Base-by-base conservation (phyloP, 2,329 filamentous ascomycete genomes). In the Teratosphaeria gauchensis region DNA sequence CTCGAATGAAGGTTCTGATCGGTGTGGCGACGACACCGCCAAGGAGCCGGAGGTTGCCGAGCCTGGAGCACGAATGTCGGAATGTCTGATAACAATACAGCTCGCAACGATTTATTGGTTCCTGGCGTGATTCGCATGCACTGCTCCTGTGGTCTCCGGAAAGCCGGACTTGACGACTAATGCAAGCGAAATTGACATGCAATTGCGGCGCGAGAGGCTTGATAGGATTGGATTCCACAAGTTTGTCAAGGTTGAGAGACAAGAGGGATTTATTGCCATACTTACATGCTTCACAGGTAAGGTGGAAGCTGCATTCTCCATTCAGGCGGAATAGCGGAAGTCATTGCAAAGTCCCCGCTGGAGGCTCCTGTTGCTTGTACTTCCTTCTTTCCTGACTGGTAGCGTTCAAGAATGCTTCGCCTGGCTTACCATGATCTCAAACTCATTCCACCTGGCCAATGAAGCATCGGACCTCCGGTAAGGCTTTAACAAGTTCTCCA, bases 391-490 rank as follows among this genome's bases (percentile, higher is more conserved):
- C 14, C 14, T 28, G 2, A 28, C 24, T 28, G 4, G n/a, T 48
- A 6, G n/a, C n/a, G 42, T 6, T 48, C n/a, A 48, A n/a, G 19
- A 8, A 21, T 48, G 42, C 42, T 21, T 11, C n/a, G n/a, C 16
- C 16, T 48, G 42, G 42, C 16, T 21, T 19, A 69, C 62, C 31
- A 72, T 54, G 24, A 71, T 74, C 73, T 97, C 92, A 72, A 95
- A 96, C 62, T 89, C 84, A 59, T 82, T 80, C 68, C 89, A 89
- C 62, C 82, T 87, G 61, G 78, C 78, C 48, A 96, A 75, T 66
- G 92, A 89, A 56, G 78, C 79, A 19, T 78, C 76, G 0, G 84
- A 86, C 56, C 90, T 80, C 21, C 91, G 84, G 75, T 96, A 96
- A 2, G 84, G 80, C 68, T 85, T 85, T 14, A 96, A 75, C 16